Percentiles rank a stretch among this genome's conserved stretches.
phyloP scores from a whole-genome alignment of 2,329 filamentous ascomycete species.

The Talaromyces sp. region DNA sequence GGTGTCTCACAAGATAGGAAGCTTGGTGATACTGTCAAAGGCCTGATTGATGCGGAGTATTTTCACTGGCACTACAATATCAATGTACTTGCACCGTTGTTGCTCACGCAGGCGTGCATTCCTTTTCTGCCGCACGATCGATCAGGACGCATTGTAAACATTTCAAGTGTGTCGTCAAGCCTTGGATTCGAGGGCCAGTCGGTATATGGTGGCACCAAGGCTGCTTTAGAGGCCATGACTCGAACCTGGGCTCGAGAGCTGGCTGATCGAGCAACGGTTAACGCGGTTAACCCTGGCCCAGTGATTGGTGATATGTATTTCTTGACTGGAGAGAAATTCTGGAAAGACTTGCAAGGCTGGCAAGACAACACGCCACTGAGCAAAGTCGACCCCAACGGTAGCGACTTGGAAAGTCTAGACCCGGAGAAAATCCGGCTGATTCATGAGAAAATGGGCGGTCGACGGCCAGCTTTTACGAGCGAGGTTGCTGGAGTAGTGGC shows the following conservation, averaged over 20 bases:
- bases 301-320: conserved; percentile 64
- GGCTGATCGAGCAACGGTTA: conserved; percentile 58
- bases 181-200: conserved; percentile 55
- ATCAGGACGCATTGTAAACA: conserved; percentile 59
- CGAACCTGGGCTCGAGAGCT: conserved; percentile 62
- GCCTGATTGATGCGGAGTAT: conserved; percentile 56
- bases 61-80: conserved; percentile 70
- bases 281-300: conserved; percentile 62
- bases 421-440: conserved; percentile 60
- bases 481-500: conserved; percentile 73
- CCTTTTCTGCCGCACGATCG: conserved; percentile 67
- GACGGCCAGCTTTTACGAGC: conserved; percentile 59
- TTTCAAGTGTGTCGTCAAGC: conserved; percentile 54
- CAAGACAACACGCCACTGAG: conserved; percentile 61
- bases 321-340: conserved; percentile 53
- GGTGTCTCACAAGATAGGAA: conserved; percentile 52
- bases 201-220: conserved; percentile 63
- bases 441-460: conserved; percentile 51
- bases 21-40: conserved; percentile 60
- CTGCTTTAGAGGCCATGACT: conserved; percentile 65
- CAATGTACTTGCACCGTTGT: conserved; percentile 76
- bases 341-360: conserved; percentile 54
- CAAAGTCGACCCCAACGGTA: conserved; percentile 42
- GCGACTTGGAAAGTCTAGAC: conserved; percentile 49
- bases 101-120: conserved; percentile 68